phyloP scores from a whole-genome alignment of 805 yeast genomes.

The Dipodascus albidus region DNA sequence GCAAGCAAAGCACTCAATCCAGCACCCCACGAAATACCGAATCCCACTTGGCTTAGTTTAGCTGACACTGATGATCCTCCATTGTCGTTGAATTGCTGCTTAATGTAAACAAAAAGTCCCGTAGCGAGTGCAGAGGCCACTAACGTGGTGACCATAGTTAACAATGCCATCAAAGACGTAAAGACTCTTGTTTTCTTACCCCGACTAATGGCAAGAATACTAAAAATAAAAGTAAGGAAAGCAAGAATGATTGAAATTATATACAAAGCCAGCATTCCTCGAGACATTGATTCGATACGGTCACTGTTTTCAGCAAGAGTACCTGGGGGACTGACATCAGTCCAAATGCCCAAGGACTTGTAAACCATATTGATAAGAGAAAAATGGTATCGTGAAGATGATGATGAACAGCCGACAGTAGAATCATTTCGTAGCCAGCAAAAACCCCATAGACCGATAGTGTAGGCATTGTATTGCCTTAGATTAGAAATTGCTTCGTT shows the following conservation, averaged over 20 bases:
- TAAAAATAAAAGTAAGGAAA: neutral
- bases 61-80: neutral
- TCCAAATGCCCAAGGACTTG: neutral
- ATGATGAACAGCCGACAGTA: neutral
- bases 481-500: neutral
- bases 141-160: neutral
- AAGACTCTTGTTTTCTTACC: neutral
- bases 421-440: neutral
- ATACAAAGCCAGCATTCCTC: neutral
- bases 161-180: neutral
- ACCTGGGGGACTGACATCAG: neutral
- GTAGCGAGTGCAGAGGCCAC: neutral
- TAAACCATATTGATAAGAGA: neutral
- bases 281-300: neutral
- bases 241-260: neutral
- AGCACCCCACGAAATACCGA: neutral
- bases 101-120: neutral
- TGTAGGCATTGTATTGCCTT: neutral
- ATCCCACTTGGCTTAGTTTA: neutral
- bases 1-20: neutral
- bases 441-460: neutral
- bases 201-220: neutral
- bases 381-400: neutral
- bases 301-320: neutral
- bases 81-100: neutral